Percentiles rank a stretch among this genome's conserved stretches.
These are phyloP conservation scores for Epichloe bromicola DNA, from an alignment of 2,329 filamentous ascomycete genomes.

Conservation along the genomic window DNA sequence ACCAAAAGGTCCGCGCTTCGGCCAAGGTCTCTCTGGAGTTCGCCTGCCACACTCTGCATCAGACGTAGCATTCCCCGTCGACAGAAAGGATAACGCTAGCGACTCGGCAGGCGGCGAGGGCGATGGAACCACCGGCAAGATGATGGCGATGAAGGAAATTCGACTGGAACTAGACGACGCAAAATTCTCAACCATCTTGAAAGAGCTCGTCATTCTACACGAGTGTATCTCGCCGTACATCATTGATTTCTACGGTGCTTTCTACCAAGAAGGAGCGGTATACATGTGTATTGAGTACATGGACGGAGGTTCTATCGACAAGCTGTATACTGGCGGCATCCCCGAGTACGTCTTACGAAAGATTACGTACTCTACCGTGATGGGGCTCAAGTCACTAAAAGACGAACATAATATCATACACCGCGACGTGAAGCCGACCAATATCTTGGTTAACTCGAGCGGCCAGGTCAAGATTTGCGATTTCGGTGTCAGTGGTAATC, in stretches of 20 bases:
- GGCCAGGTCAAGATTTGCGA: conserved; percentile 98
- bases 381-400: conserved; percentile 85
- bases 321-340: conserved; percentile 81
- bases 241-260: conserved; percentile 96
- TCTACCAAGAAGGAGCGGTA: conserved; percentile 96
- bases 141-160: conserved; percentile 99
- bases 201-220: conserved; percentile 92
- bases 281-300: conserved; percentile 99
- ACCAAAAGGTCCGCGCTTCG: conserved; percentile 42
- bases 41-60: conserved; percentile 25
- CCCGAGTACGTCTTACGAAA: conserved; percentile 81
- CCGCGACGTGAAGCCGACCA: conserved; percentile 97
- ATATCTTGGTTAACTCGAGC: conserved; percentile 79
- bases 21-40: conserved; percentile 40
- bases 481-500: conserved; percentile 91
- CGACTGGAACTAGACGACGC: conserved; percentile 88
- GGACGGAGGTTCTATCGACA: conserved; percentile 96
- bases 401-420: conserved; percentile 99
- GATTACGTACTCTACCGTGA: conserved; percentile 78
- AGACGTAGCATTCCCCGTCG: conserved; percentile 18
- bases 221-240: conserved; percentile 92
- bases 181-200: conserved; percentile 94
- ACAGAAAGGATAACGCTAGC: conserved; percentile 16
- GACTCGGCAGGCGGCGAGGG: conserved; percentile 22
- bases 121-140: conserved; percentile 49